Conservation (phyloP, 352 stramenopile genomes). For the Phytopythium helicoides region DNA sequence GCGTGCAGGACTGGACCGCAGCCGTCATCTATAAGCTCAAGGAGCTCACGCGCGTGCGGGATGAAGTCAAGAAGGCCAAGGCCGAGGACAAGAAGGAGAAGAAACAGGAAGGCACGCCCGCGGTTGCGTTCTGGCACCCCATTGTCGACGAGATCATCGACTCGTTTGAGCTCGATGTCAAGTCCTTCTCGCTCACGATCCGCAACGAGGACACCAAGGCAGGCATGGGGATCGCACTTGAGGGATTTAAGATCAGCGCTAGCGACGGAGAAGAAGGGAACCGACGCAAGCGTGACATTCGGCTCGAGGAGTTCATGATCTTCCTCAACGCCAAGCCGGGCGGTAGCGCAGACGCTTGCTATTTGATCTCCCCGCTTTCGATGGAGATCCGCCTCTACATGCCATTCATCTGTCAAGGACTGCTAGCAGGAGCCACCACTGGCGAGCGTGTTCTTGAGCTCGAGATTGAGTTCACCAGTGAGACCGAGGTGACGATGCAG, state of each 20-base stretch:
- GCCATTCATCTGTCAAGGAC: constrained; percentile 62
- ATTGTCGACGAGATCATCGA: constrained; percentile 68
- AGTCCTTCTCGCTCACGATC: constrained; percentile 50
- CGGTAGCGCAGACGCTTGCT: constrained; percentile 29
- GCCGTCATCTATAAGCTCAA: constrained; percentile 64
- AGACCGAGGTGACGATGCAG: constrained; percentile 37
- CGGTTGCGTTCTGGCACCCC: constrained; percentile 44
- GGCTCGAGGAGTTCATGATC: constrained; percentile 63
- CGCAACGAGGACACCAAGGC: constrained; percentile 54
- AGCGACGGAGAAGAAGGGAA: constrained; percentile 18
- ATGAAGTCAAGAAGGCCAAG: constrained; percentile 20
- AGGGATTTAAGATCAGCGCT: constrained; percentile 58
- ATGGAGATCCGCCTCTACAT: constrained; percentile 60
- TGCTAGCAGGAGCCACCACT: constrained; percentile 46
- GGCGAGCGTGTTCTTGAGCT: constrained; percentile 47
- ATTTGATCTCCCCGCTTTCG: constrained; percentile 48
- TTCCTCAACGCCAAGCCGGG: constrained; percentile 53
- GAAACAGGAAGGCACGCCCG: constrained; percentile 3
- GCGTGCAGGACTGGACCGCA: constrained; percentile 56
- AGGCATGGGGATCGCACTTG: constrained; percentile 53
- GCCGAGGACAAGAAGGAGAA: constrained; percentile 11
- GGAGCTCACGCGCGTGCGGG: constrained; percentile 35
- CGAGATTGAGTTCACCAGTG: constrained; percentile 39
- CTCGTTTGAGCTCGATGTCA: constrained; percentile 58
- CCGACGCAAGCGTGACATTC: constrained; percentile 44